Percentiles rank a stretch among this genome's conserved stretches.
phyloP scores from a whole-genome alignment of 1,284 basidiomycete species.

The Rhodotorula sp. region DNA sequence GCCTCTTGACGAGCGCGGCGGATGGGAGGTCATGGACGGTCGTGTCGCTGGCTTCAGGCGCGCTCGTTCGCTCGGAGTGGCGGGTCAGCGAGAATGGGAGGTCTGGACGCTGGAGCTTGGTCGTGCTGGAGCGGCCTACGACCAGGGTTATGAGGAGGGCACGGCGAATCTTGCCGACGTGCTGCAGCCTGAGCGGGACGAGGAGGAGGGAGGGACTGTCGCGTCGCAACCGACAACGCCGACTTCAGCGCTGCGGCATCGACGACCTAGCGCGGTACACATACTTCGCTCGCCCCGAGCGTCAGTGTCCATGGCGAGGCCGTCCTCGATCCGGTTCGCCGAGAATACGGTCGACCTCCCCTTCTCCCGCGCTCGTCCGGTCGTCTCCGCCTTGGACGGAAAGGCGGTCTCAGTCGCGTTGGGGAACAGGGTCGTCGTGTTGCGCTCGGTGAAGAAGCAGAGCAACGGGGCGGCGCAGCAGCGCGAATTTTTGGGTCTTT shows the following conservation, averaged over 20 bases:
- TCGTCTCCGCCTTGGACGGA: slow-evolving; percentile 6
- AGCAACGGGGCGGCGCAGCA: slow-evolving; percentile 65
- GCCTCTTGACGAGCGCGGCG: slow-evolving; percentile 63
- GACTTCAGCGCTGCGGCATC: neutral
- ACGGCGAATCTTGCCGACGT: slow-evolving; percentile 3
- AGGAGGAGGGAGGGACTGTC: neutral
- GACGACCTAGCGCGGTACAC: neutral
- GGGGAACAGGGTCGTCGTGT: slow-evolving; percentile 19
- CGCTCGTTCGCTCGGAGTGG: neutral
- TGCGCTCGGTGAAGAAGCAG: slow-evolving; percentile 56
- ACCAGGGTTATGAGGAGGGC: slow-evolving; percentile 14
- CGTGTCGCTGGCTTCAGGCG: slow-evolving; percentile 59
- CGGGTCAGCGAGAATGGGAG: slow-evolving; percentile 17
- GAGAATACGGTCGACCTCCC: slow-evolving; percentile 15
- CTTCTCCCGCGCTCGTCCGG: slow-evolving; percentile 33
- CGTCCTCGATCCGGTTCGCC: neutral
- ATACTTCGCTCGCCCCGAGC: neutral
- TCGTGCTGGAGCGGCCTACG: neutral
- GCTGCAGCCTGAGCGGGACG: neutral
- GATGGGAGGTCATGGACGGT: slow-evolving; percentile 61
- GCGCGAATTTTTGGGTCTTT: slow-evolving; percentile 54
- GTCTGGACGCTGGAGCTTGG: slow-evolving; percentile 24
- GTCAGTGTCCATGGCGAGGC: too few species aligned
- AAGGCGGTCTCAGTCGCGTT: slow-evolving; percentile 12
- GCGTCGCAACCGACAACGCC: neutral